Percentiles rank a stretch among this genome's conserved stretches.
phyloP scores from a whole-genome alignment of 2,329 filamentous ascomycete genomes.

The Colletotrichum orchidophilum region DNA sequence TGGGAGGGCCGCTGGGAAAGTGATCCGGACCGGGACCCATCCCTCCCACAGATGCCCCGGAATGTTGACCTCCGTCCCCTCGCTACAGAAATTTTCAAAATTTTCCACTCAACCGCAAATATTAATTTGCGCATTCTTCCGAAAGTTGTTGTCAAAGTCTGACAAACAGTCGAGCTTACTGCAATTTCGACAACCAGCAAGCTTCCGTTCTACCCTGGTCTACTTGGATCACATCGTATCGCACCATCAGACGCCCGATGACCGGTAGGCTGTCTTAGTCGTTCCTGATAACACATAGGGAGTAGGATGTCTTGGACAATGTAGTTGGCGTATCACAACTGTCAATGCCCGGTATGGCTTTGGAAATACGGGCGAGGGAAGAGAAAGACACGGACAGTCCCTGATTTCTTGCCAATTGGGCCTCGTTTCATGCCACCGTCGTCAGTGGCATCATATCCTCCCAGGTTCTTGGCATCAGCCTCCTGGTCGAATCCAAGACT shows the following conservation, averaged over 20 bases:
- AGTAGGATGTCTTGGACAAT: conserved; percentile 3
- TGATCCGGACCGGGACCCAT: background rate
- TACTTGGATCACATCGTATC: background rate
- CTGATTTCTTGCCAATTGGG: background rate
- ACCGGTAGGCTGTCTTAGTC: conserved; percentile 14
- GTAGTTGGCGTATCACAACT: background rate
- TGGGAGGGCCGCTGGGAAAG: background rate
- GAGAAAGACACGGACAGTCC: background rate
- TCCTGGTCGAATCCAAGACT: background rate
- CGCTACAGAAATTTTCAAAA: background rate
- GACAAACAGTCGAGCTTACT: background rate
- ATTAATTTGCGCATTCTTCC: background rate
- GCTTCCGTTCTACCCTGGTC: conserved; percentile 9
- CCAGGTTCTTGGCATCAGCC: conserved; percentile 20
- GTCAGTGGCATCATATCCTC: background rate
- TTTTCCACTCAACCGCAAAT: background rate
- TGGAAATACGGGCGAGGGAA: background rate
- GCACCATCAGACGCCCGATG: background rate
- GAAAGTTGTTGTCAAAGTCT: background rate
- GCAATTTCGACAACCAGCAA: background rate
- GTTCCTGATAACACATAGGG: background rate
- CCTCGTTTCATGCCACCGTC: background rate
- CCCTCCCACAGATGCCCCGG: background rate
- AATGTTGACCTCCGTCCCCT: background rate
- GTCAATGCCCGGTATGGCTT: background rate